Evolutionary conservation across 257 asterid genomes (phyloP), one percentile per base, ranked within the genome.

Genomic region (Solanum clarkiae): DNA sequence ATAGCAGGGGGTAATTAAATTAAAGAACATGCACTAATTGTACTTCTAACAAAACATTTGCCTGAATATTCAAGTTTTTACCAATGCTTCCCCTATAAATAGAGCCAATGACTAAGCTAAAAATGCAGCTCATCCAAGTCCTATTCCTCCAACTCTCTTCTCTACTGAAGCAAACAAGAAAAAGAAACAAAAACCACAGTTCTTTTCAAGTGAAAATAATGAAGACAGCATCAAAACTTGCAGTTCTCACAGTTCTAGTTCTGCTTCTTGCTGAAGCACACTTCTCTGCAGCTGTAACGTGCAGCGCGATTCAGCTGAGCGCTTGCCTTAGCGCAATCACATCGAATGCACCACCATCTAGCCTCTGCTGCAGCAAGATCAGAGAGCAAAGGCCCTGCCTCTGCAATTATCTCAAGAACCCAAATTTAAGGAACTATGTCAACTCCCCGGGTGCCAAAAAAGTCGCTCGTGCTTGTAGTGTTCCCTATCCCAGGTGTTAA

Each of bases 351-450:
- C 36, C 63, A 51, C 92, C 91, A 14, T 18, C 85, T 15, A 0
- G 7, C 1, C 85, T 63, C 24, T 90, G 92, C 88, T 90, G 92
- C 87, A 8, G 54, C 42, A 88, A 65, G 60, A 68, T 90, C 81
- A 86, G 51, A 14, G 47, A 63, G 40, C 91, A 90, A 70, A 74
- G 74, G 74, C 87, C 90, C 42, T 90, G 91, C 77, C 84, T 86
- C 75, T 90, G 92, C 85, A 70, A 60, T 54, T 88, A 86, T 60
- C 57, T 85, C 17, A 86, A 88, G 85, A 56, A 88, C 82, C 92
- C 90, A 11, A 65, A 0, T 3, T 82, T 88, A 57, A 81, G n/a
- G 80, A 74, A 51, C 60, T 63, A 82, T 53, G 53, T 90, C 22
- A 29, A 24, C 85, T 71, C 88, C 8, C 82, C 92, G 7, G 44